Evolutionary conservation across 768 basidiomycete species (phyloP).

Genomic region (Amanita polypyramis): DNA sequence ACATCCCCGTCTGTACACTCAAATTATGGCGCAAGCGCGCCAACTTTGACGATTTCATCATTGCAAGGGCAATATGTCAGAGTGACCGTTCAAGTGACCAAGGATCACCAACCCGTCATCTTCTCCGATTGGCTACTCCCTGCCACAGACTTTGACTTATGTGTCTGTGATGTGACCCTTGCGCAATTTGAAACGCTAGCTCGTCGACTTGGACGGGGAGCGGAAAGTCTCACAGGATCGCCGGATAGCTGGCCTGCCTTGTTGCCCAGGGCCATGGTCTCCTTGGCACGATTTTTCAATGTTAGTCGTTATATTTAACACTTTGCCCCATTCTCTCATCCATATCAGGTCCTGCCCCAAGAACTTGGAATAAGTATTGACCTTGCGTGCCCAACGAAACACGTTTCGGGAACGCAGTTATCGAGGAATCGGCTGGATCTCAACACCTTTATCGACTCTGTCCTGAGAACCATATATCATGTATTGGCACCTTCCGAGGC

Average conservation of each 20-base stretch:
- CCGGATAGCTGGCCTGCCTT: constrained; percentile 34
- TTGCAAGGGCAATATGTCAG: constrained; percentile 84
- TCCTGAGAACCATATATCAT: constrained; percentile 76
- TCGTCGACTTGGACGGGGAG: constrained; percentile 31
- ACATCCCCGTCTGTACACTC: constrained; percentile 65
- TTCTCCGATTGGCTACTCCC: constrained; percentile 73
- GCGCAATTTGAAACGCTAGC: constrained; percentile 71
- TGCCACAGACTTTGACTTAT: constrained; percentile 59
- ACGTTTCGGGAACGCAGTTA: constrained; percentile 18
- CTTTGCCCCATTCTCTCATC: constrained; percentile 1
- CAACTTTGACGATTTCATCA: constrained; percentile 78
- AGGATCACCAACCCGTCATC: constrained; percentile 83
- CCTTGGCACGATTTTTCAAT: constrained; percentile 67
- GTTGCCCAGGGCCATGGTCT: constrained; percentile 48
- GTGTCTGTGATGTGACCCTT: constrained; percentile 77
- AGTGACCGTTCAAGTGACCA: constrained; percentile 82
- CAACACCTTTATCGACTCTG: constrained; percentile 76
- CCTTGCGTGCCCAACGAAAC: constrained; percentile 61
- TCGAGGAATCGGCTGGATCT: constrained; percentile 35
- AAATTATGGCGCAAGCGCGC: constrained; percentile 31
- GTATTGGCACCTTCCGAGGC: constrained; percentile 43
- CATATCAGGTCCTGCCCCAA: constrained; percentile 41
- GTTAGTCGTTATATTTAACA: constrained; percentile 28
- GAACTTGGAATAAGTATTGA: constrained; percentile 75
- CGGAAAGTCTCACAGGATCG: constrained; percentile 19